These are phyloP conservation scores for Candida wancherniae DNA, from an alignment of 805 yeast species.

Conservation along the genomic window DNA sequence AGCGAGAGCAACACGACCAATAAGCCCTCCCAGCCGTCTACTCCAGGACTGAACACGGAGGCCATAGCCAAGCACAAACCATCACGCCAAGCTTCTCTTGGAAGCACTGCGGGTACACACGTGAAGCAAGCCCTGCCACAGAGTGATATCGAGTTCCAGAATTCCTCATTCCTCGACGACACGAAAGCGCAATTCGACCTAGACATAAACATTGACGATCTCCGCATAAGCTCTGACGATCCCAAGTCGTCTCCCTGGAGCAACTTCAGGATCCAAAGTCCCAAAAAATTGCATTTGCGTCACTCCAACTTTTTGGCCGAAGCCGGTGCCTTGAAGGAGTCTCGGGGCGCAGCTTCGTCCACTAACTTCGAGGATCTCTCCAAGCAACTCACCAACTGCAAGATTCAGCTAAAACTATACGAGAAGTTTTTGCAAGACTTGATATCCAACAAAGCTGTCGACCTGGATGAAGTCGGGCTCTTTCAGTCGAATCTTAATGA, in stretches of 20 bases:
- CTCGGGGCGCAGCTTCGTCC: constrained; percentile 9
- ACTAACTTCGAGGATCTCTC: constrained; percentile 16
- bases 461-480: constrained; percentile 18
- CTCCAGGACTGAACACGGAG: too few relatives aligned
- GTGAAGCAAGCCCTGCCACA: too few relatives aligned
- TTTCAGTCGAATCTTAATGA: constrained; percentile 20
- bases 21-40: too few relatives aligned
- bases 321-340: background rate
- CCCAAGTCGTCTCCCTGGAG: constrained; percentile 10
- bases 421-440: constrained; percentile 37
- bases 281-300: constrained; percentile 8
- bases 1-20: too few relatives aligned
- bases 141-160: constrained; percentile 10
- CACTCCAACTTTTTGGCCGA: constrained; percentile 8
- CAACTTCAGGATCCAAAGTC: constrained; percentile 9
- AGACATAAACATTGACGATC: constrained; percentile 17
- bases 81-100: too few relatives aligned
- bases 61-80: too few relatives aligned
- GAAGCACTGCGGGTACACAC: too few relatives aligned
- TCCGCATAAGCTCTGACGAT: constrained; percentile 4
- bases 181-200: constrained; percentile 15
- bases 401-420: constrained; percentile 35
- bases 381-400: constrained; percentile 29
- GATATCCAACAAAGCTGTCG: constrained; percentile 19
- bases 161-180: constrained; percentile 14